A percentile compares a stretch with the other conserved stretches of the same genome.
These are phyloP conservation scores for Arthrobotrys musiformis DNA, from an alignment of 2,329 filamentous ascomycete genomes.

Conservation along the genomic window DNA sequence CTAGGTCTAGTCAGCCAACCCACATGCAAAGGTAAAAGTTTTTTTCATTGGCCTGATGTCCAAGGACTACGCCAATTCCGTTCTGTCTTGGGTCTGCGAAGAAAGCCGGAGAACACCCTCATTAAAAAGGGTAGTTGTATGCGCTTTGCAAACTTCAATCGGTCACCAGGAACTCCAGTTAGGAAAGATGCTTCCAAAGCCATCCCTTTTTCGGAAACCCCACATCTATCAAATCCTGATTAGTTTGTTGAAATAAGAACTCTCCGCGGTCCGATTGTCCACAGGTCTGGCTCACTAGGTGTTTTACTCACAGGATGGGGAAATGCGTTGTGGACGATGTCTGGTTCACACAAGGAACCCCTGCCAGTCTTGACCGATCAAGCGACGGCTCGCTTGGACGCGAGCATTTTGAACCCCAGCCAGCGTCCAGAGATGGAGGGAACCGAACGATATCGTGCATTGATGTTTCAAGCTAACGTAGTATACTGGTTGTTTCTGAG, in stretches of 20 bases:
- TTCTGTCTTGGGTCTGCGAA: background rate
- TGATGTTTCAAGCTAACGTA: constrained; percentile 9
- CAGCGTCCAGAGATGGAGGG: constrained; percentile 4
- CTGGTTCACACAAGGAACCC: background rate
- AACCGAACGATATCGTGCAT: constrained; percentile 1
- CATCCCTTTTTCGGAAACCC: background rate
- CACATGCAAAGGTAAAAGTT: background rate
- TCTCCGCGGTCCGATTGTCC: background rate
- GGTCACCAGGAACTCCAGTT: background rate
- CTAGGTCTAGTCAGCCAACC: background rate
- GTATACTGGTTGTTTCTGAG: background rate
- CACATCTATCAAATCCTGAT: background rate
- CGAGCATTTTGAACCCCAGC: constrained; percentile 17
- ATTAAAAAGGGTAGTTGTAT: background rate
- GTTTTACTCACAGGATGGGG: background rate
- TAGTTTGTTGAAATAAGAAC: background rate
- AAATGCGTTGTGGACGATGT: background rate
- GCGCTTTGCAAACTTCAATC: background rate
- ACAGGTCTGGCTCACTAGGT: background rate
- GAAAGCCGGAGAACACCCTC: background rate
- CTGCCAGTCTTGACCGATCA: background rate
- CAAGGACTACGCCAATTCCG: background rate
- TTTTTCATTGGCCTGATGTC: constrained; percentile 4
- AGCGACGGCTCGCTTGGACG: constrained; percentile 27
- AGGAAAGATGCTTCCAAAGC: background rate